Evolutionary conservation across 805 yeast species (phyloP).

Genomic region (Isabelozyma gotoi): DNA sequence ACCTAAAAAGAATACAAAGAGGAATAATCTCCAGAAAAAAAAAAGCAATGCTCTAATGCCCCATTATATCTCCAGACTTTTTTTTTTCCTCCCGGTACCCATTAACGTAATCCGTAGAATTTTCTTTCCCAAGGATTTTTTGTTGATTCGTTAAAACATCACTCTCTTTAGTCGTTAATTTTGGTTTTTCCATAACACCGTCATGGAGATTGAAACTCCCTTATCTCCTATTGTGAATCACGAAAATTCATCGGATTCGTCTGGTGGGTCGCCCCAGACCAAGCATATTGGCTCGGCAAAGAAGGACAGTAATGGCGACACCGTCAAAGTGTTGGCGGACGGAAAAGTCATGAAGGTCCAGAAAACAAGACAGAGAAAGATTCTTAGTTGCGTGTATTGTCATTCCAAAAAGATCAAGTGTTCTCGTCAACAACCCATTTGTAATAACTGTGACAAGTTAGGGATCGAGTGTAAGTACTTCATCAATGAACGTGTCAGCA

Average conservation of each 20-base stretch:
- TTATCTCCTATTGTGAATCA: not conserved
- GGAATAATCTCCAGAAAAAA: no score
- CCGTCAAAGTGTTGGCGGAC: constrained; percentile 34
- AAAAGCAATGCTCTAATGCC: no score
- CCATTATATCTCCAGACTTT: no score
- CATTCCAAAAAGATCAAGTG: constrained; percentile 64
- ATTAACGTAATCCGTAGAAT: no score
- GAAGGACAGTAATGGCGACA: not conserved
- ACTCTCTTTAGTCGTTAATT: no score
- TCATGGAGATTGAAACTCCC: not conserved
- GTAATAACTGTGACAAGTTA: constrained; percentile 51
- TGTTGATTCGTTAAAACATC: no score
- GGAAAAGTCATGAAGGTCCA: constrained; percentile 61
- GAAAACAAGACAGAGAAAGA: constrained; percentile 58
- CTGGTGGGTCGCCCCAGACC: not conserved
- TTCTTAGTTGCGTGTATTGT: constrained; percentile 57
- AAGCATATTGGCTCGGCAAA: no score
- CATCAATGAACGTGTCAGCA: constrained; percentile 54
- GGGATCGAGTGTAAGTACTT: constrained; percentile 54
- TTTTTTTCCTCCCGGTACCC: no score
- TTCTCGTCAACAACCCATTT: constrained; percentile 56
- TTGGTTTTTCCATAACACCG: not conserved
- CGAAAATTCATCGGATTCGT: not conserved
- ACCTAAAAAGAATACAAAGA: no score
- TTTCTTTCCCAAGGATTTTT: no score